Conservation (phyloP, 2,329 filamentous ascomycete species). For the Penicillium sp. region DNA sequence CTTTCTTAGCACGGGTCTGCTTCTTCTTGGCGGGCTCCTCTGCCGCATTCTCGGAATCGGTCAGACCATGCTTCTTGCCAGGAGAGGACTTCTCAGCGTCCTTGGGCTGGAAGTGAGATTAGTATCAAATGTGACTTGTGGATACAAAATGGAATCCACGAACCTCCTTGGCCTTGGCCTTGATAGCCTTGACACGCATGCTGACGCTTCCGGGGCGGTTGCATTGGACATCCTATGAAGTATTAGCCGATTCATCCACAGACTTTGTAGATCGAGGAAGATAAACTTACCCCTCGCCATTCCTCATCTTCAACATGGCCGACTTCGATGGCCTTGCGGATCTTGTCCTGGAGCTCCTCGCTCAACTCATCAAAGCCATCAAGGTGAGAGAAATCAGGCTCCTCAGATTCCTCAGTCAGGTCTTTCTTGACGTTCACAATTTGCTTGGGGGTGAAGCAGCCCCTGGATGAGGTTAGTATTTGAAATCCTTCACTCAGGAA, state of each 20-base stretch:
- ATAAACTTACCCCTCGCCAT: slow-evolving; percentile 73
- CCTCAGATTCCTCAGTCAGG: slow-evolving; percentile 33
- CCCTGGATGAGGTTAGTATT: slow-evolving; percentile 55
- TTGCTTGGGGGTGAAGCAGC: slow-evolving; percentile 77
- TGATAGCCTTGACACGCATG: slow-evolving; percentile 47
- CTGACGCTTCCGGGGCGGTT: slow-evolving; percentile 67
- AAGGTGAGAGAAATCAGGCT: slow-evolving; percentile 62
- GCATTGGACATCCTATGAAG: slow-evolving; percentile 65
- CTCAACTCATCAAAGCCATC: slow-evolving; percentile 80
- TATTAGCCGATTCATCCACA: not conserved
- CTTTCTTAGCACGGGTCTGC: slow-evolving; percentile 4
- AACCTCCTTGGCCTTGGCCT: slow-evolving; percentile 1
- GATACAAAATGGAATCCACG: not conserved
- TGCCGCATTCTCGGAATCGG: not conserved
- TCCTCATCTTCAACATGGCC: slow-evolving; percentile 82
- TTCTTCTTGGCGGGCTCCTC: slow-evolving; percentile 16
- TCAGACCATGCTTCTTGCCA: not conserved
- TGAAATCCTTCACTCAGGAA: not conserved
- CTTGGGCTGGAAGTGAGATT: not conserved
- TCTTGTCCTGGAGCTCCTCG: slow-evolving; percentile 67
- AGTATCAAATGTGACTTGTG: not conserved
- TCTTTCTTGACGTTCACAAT: slow-evolving; percentile 58
- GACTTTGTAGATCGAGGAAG: not conserved
- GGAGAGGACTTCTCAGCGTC: slow-evolving; percentile 1
- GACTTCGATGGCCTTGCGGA: slow-evolving; percentile 67